Percentiles rank a stretch among this genome's conserved stretches.
Evolutionary conservation across 2,329 filamentous ascomycete genomes (phyloP).

Genomic region (Colletotrichum sp.): DNA sequence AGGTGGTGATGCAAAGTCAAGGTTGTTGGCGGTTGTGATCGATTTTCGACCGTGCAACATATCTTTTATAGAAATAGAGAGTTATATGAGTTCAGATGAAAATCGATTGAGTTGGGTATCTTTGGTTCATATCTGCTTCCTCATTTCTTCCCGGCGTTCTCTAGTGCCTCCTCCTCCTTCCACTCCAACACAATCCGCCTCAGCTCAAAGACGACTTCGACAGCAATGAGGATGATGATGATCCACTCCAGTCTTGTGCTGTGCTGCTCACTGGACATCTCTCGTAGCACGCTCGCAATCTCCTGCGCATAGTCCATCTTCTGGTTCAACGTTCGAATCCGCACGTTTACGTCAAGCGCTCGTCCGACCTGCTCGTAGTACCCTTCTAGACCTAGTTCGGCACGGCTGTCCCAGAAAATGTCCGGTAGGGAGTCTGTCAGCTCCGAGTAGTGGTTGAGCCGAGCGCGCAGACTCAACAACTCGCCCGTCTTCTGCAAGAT

Average conservation of each 20-base stretch:
- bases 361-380: constrained; percentile 95
- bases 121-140: background rate
- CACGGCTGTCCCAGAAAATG: constrained; percentile 92
- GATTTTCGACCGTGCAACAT: background rate
- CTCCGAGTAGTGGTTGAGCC: constrained; percentile 96
- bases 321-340: constrained; percentile 91
- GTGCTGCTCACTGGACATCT: constrained; percentile 90
- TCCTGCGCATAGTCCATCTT: constrained; percentile 98
- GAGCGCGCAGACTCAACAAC: constrained; percentile 84
- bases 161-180: constrained; percentile 37
- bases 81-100: background rate
- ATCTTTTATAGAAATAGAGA: background rate
- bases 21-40: background rate
- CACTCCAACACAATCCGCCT: constrained; percentile 73
- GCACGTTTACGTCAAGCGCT: constrained; percentile 87
- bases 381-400: constrained; percentile 87
- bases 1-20: background rate
- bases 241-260: constrained; percentile 90
- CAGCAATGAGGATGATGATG: constrained; percentile 90
- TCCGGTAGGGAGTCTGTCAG: constrained; percentile 94
- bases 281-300: constrained; percentile 86
- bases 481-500: constrained; percentile 95
- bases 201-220: constrained; percentile 91
- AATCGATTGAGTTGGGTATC: constrained; percentile 1
- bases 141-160: constrained; percentile 15